Percentiles rank a stretch among this genome's conserved stretches.
Conservation (phyloP, 345 rosid species). For the Fremontodendron californicum region DNA sequence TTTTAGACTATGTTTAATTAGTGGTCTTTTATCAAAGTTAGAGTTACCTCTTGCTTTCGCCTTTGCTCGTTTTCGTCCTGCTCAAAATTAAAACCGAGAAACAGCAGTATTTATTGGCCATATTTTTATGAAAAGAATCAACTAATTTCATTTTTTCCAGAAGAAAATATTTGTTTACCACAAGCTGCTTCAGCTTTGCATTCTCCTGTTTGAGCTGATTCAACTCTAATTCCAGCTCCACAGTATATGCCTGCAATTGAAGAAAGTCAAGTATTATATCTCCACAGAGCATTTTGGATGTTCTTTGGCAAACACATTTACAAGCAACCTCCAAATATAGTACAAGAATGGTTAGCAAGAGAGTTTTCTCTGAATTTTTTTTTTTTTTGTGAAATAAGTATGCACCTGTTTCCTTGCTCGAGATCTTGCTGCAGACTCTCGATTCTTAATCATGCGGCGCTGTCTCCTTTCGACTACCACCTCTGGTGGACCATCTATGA, state of each 20-base stretch:
- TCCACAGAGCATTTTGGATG: neutral
- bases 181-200: slow-evolving; percentile 47
- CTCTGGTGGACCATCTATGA: slow-evolving; percentile 64
- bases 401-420: slow-evolving; percentile 87
- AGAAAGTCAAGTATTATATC: neutral
- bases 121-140: neutral
- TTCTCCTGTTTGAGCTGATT: slow-evolving; percentile 81
- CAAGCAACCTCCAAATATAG: neutral
- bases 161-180: slow-evolving; percentile 42
- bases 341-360: neutral
- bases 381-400: neutral
- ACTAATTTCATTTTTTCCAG: neutral
- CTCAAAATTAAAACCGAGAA: neutral
- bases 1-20: neutral
- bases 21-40: neutral
- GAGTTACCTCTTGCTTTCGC: slow-evolving; percentile 51
- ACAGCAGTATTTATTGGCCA: neutral
- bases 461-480: slow-evolving; percentile 75
- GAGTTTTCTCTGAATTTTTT: neutral
- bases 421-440: slow-evolving; percentile 93
- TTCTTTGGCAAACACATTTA: neutral
- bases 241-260: slow-evolving; percentile 68
- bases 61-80: slow-evolving; percentile 57
- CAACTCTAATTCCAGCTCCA: slow-evolving; percentile 78
- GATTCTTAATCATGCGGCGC: slow-evolving; percentile 86